Evolutionary conservation across 306 rosid species (phyloP).

Genomic region (Pterocarpus macrocarpus): DNA sequence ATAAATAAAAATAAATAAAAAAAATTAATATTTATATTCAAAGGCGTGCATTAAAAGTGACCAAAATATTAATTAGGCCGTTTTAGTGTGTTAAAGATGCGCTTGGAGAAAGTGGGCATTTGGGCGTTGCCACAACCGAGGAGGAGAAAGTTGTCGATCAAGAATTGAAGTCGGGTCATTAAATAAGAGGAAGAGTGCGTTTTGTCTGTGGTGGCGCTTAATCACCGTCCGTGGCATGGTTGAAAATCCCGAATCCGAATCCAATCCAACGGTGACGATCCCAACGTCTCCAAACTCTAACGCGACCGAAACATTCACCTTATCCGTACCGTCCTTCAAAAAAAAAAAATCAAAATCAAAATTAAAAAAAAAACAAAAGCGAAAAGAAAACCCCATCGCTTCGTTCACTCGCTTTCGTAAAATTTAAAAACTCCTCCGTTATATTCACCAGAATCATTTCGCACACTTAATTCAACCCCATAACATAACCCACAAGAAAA

Average conservation of each 20-base stretch:
- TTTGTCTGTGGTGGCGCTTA: background rate
- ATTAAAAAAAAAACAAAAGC: background rate
- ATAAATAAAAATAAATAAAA: too few species aligned
- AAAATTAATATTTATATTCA: too few species aligned
- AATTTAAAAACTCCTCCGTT: constrained; percentile 40
- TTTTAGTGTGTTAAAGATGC: too few species aligned
- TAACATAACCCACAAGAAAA: background rate
- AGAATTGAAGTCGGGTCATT: constrained; percentile 20
- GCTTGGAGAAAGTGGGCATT: background rate
- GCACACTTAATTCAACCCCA: too few species aligned
- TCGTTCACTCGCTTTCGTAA: constrained; percentile 38
- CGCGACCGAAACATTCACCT: background rate
- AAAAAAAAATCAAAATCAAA: background rate
- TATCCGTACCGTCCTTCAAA: background rate
- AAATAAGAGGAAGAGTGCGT: constrained; percentile 38
- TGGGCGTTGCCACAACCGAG: background rate
- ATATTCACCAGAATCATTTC: constrained; percentile 45
- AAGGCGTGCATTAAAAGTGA: too few species aligned
- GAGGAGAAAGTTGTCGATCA: background rate
- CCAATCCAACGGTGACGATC: constrained; percentile 45
- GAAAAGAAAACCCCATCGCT: background rate
- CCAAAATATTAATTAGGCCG: too few species aligned
- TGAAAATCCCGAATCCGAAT: background rate
- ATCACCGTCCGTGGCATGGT: background rate
- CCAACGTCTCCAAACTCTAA: background rate